Evolutionary conservation across 306 rosid genomes (phyloP), one percentile per base, ranked within the genome.

Genomic region (Prunus salicina): DNA sequence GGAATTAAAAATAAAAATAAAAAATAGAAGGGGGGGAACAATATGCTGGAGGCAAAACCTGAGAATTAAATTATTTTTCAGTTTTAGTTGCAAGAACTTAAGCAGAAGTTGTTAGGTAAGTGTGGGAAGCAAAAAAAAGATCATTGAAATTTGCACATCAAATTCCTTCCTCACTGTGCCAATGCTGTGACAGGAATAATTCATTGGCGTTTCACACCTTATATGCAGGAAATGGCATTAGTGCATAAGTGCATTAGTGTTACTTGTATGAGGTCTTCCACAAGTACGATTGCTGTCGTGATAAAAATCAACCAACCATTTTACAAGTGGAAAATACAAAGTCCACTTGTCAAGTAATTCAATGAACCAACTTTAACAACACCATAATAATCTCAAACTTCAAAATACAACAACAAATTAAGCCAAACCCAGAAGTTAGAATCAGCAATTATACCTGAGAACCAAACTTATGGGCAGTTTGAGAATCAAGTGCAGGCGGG

Each of bases 401-500:
- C 43, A 67, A 32, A 60, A 46, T 58, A 25, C 2, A 50, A 19
- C 64, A 61, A 27, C 14, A 27, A 15, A 30, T 3, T 4, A 30
- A 41, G 41, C 20, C 7, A 79, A 76, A 67, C 56, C 64, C 19
- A 64, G 18, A 13, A 47, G 57, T 25, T 16, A 67, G 69, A 50
- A 64, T 76, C 20, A 34, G 51, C 28, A 38, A 49, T 41, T 12
- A 62, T 66, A 92, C 99, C 99, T 86, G 77, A 81, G 99, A 96
- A 43, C 99, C 97, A 81, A 92, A 96, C 75, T 96, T 96, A 73
- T 96, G 99, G 10, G 99, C 93, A 75, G 88, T 71, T 30, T 91
- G 91, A 56, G 88, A 87, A 82, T 93, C 98, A 71, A 90, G 98
- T 11, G 93, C 98, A 28, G 98, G 99, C 8, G 97, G 99, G 57